Conservation (phyloP, 306 rosid genomes). For the Casuarina equisetifolia region DNA sequence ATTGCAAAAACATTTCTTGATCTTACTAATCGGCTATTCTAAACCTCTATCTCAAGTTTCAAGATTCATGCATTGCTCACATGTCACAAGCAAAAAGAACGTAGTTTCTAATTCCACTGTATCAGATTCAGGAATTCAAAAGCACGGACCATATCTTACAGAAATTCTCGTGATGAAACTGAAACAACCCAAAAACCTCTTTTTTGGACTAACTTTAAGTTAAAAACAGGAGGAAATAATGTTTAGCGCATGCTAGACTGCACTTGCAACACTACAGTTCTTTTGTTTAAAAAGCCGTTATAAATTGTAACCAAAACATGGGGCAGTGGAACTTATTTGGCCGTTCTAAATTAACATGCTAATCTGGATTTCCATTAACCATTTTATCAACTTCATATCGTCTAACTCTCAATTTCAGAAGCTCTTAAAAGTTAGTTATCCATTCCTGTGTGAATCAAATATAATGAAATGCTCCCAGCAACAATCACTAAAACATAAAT, state of each 20-base stretch:
- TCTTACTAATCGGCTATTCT: background rate
- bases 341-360: background rate
- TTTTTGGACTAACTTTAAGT: background rate
- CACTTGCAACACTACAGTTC: background rate
- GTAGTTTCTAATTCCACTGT: constrained; percentile 2
- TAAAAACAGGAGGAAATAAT: background rate
- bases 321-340: background rate
- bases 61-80: constrained; percentile 3
- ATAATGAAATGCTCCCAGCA: background rate
- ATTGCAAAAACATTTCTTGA: constrained; percentile 20
- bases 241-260: background rate
- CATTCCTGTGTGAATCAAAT: background rate
- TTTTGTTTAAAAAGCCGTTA: background rate
- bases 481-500: background rate
- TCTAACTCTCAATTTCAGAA: background rate
- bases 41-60: background rate
- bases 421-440: background rate
- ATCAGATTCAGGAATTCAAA: background rate
- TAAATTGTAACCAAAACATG: background rate
- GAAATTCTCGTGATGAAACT: background rate
- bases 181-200: background rate
- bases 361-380: background rate
- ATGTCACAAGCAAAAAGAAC: background rate
- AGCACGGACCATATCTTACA: background rate
- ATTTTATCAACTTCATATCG: background rate